Percentiles rank a stretch among this genome's conserved stretches.
Conservation (phyloP, 306 rosid species). For the Comarum palustre region DNA sequence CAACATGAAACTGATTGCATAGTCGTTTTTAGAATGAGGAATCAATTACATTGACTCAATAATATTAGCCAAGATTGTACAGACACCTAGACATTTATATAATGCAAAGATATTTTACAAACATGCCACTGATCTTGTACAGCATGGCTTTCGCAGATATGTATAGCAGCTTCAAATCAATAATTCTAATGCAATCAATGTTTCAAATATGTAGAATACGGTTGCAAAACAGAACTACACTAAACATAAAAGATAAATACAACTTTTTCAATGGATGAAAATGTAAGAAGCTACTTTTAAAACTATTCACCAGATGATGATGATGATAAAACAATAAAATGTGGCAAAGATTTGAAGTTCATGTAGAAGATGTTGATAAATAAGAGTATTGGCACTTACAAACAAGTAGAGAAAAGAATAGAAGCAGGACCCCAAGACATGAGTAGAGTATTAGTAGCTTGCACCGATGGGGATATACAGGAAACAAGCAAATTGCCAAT, state of each 20-base stretch:
- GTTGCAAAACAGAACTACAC: background rate
- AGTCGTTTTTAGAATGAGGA: background rate
- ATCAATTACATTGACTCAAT: background rate
- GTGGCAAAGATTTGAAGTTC: background rate
- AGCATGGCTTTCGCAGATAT: background rate
- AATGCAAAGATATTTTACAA: background rate
- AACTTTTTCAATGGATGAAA: background rate
- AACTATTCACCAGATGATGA: background rate
- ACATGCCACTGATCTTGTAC: background rate
- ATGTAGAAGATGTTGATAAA: background rate
- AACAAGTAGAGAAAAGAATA: conserved; percentile 71
- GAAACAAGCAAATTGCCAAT: conserved; percentile 95
- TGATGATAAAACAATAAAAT: background rate
- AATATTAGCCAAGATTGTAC: background rate
- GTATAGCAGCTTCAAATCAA: background rate
- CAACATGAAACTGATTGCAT: background rate
- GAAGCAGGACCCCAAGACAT: conserved; percentile 85
- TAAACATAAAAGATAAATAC: background rate
- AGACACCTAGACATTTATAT: background rate
- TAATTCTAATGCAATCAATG: background rate
- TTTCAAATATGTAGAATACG: background rate
- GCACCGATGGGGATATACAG: conserved; percentile 95
- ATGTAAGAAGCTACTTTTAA: background rate
- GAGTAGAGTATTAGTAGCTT: conserved; percentile 89
- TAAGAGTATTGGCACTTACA: conserved; percentile 52